Evolutionary conservation across 768 basidiomycete species (phyloP), one percentile per base, ranked within the genome.

Genomic region (Porpolomopsis calyptriformis): DNA sequence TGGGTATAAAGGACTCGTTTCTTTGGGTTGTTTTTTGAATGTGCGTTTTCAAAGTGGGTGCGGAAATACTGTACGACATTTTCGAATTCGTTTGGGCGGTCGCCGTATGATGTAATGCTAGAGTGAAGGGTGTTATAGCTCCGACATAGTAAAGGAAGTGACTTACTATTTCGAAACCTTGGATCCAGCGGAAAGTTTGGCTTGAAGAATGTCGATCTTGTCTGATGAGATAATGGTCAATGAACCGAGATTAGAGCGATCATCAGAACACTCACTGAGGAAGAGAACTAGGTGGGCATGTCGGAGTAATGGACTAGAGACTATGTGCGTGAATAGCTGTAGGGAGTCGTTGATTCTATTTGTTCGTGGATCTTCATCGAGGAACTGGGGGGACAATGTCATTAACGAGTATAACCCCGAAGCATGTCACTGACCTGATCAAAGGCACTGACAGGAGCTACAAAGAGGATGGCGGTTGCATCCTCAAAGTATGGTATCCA

Each of bases 321-420:
- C 89, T 9, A 90, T 86, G 55, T 86, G 75, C 4, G 85, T 88
- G 61, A 88, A 91, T 19, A 90, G 68, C 63, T 87, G 87, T n/a
- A 91, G 64, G 1, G 87, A 89, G 59, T 91, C 88, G 51, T 90
- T 85, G 25, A 91, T 86, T 40, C 88, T 70, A 54, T 91, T 91
- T 33, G 82, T 83, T 47, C 82, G 74, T 23, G 83, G 82, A 56
- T 91, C 88, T 66, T 91, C 88, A 57, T 89, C 84, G 19, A 91
- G 70, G 60, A 88, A 89, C 85, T 90, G 53, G 11, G 23, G 46
- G 29, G 39, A 39, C 50, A 19, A 38, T 49, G 49, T 51, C 11
- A 29, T 43, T 7, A 37, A 27, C 14, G 10, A 24, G 29, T 45
- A 48, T 52, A 39, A 29, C 36, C 20, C 36, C 19, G 36, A 4